These are phyloP conservation scores for Talaromyces rugulosus DNA, from an alignment of 2,329 filamentous ascomycete genomes.

Conservation along the genomic window DNA sequence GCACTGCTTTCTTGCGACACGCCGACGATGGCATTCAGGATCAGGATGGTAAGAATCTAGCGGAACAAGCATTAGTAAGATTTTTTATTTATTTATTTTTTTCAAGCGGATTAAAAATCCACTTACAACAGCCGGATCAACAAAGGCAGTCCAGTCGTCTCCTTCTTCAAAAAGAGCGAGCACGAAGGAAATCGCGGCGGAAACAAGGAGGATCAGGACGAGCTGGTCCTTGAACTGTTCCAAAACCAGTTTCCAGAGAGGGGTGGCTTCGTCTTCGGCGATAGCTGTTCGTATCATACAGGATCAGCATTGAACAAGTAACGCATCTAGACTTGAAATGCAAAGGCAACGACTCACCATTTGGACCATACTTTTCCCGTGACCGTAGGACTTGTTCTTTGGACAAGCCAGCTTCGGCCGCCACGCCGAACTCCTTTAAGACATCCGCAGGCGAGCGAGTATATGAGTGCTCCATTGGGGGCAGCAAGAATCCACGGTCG, in stretches of 20 bases:
- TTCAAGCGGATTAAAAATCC: not conserved
- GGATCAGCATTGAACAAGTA: not conserved
- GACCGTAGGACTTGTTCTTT: constrained; percentile 44
- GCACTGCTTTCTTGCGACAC: constrained; percentile 98
- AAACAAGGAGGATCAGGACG: constrained; percentile 89
- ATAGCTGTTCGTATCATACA: constrained; percentile 48
- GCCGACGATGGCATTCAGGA: constrained; percentile 94
- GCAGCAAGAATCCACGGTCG: constrained; percentile 7
- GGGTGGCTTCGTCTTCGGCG: constrained; percentile 89
- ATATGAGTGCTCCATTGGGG: constrained; percentile 52
- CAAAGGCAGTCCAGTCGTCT: constrained; percentile 94
- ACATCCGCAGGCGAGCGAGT: constrained; percentile 46
- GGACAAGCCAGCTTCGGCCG: constrained; percentile 48
- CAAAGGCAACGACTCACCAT: constrained; percentile 41
- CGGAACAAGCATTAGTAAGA: constrained; percentile 15
- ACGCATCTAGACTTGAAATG: not conserved
- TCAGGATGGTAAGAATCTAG: constrained; percentile 91
- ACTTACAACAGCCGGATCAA: constrained; percentile 89
- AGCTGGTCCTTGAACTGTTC: constrained; percentile 99
- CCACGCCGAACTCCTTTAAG: constrained; percentile 50
- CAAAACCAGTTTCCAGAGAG: constrained; percentile 90
- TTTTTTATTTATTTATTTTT: not conserved
- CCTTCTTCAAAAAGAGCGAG: constrained; percentile 89
- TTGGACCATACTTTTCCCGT: constrained; percentile 50
- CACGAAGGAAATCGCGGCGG: constrained; percentile 88